phyloP scores from a whole-genome alignment of 225 moss, liverwort and hornwort species.

The Sphagnum tenellum region DNA sequence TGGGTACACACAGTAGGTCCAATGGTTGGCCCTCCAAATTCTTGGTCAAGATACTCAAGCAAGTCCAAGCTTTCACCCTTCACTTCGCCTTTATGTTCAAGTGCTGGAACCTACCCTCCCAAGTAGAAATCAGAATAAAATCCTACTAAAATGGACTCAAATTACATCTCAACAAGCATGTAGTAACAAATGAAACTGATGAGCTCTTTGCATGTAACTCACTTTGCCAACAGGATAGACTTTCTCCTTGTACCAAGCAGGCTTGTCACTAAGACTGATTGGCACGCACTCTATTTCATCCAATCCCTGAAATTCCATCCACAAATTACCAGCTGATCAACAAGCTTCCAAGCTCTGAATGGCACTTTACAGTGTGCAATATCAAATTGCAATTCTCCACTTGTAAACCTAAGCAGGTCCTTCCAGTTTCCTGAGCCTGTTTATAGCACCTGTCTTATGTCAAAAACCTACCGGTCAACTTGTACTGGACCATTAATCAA shows the following conservation, averaged over 20 bases:
- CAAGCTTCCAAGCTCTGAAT: too few relatives aligned
- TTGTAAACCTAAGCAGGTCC: too few relatives aligned
- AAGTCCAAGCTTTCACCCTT: constrained; percentile 50
- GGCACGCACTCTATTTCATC: constrained; percentile 37
- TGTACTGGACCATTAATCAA: too few relatives aligned
- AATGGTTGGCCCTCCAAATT: constrained; percentile 34
- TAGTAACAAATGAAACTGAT: background rate
- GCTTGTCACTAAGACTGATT: constrained; percentile 42
- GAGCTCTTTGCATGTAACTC: background rate
- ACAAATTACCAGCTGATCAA: too few relatives aligned
- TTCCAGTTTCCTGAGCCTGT: too few relatives aligned
- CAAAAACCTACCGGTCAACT: too few relatives aligned
- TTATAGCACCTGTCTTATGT: too few relatives aligned
- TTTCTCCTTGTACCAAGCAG: constrained; percentile 49
- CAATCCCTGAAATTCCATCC: constrained; percentile 27
- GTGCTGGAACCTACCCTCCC: constrained; percentile 36
- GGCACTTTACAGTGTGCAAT: too few relatives aligned
- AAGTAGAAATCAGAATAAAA: too few relatives aligned
- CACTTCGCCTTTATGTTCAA: constrained; percentile 57
- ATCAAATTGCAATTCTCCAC: too few relatives aligned
- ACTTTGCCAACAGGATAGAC: constrained; percentile 42
- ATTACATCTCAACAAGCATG: background rate
- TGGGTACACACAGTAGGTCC: constrained; percentile 28
- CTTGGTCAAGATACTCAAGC: constrained; percentile 43
- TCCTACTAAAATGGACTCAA: background rate